Conservation (phyloP, 495 filamentous ascomycete species). For the Geoglossum glabrum region DNA sequence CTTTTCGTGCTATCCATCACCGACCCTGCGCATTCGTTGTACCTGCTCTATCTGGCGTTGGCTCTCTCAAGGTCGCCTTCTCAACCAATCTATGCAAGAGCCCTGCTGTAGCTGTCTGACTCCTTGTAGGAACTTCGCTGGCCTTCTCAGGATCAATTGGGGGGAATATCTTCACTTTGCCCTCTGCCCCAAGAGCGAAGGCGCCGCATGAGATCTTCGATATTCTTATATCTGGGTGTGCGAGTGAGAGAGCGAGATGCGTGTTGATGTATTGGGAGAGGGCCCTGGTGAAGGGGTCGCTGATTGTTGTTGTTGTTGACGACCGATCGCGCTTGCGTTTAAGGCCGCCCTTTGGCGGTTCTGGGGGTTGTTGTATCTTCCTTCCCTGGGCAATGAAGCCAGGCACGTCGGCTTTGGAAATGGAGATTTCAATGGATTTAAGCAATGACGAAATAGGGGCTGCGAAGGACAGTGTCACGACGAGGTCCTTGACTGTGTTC, state of each 20-base stretch:
- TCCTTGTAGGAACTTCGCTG: neutral
- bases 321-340: slow-evolving; percentile 6
- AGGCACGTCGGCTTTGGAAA: slow-evolving; percentile 12
- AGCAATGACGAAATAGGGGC: slow-evolving; percentile 9
- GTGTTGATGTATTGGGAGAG: slow-evolving; percentile 12
- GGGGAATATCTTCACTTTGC: slow-evolving; percentile 10
- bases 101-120: neutral
- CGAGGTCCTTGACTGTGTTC: slow-evolving; percentile 11
- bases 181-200: slow-evolving; percentile 13
- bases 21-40: neutral
- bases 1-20: neutral
- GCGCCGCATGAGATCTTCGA: slow-evolving; percentile 12
- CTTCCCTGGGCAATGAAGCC: slow-evolving; percentile 7
- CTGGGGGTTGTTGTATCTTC: neutral
- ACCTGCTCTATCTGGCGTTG: neutral
- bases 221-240: slow-evolving; percentile 11
- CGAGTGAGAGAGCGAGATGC: slow-evolving; percentile 15
- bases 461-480: slow-evolving; percentile 15
- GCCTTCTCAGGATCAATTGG: neutral
- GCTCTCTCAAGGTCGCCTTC: neutral
- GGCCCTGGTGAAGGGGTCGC: slow-evolving; percentile 14
- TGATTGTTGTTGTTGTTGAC: neutral
- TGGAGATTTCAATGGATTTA: slow-evolving; percentile 16
- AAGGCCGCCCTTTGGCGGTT: neutral
- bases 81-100: neutral